phyloP scores from a whole-genome alignment of 768 basidiomycete species.

The Paxillus involutus region DNA sequence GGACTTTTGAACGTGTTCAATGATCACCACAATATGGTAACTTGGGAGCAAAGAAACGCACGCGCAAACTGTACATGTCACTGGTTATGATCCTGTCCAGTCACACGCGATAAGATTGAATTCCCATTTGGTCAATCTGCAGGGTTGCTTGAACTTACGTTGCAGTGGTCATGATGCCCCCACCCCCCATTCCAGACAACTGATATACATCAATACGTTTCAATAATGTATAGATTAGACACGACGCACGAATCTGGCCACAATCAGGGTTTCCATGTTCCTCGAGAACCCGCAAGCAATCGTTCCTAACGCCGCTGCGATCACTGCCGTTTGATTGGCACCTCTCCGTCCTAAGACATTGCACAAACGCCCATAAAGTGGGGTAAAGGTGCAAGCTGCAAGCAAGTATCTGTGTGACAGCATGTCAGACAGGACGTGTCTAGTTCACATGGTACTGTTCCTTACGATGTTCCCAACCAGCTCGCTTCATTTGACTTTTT shows the following conservation, averaged over 20 bases:
- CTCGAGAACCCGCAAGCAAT: slow-evolving; percentile 65
- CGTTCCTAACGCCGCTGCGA: slow-evolving; percentile 62
- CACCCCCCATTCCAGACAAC: slow-evolving; percentile 79
- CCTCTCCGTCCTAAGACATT: slow-evolving; percentile 71
- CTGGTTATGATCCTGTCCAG: slow-evolving; percentile 63
- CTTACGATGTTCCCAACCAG: slow-evolving; percentile 81
- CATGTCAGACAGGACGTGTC: slow-evolving; percentile 1
- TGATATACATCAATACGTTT: slow-evolving; percentile 24
- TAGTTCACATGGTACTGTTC: neutral
- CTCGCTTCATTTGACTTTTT: slow-evolving; percentile 75
- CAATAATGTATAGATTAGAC: neutral
- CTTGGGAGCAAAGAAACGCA: slow-evolving; percentile 33
- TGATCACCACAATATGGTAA: slow-evolving; percentile 10
- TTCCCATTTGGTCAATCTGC: neutral
- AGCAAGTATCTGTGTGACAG: slow-evolving; percentile 57
- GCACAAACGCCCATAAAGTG: slow-evolving; percentile 78
- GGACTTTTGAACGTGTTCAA: slow-evolving; percentile 39
- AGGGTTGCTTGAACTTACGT: slow-evolving; percentile 43
- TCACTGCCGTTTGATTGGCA: slow-evolving; percentile 64
- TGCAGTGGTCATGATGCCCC: slow-evolving; percentile 70
- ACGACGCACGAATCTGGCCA: slow-evolving; percentile 66
- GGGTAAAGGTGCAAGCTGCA: slow-evolving; percentile 80
- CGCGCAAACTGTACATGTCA: slow-evolving; percentile 79
- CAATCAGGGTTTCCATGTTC: slow-evolving; percentile 70
- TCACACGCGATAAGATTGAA: neutral